Conservation (phyloP, 257 asterid genomes). For the Nicotiana tomentosiformis region DNA sequence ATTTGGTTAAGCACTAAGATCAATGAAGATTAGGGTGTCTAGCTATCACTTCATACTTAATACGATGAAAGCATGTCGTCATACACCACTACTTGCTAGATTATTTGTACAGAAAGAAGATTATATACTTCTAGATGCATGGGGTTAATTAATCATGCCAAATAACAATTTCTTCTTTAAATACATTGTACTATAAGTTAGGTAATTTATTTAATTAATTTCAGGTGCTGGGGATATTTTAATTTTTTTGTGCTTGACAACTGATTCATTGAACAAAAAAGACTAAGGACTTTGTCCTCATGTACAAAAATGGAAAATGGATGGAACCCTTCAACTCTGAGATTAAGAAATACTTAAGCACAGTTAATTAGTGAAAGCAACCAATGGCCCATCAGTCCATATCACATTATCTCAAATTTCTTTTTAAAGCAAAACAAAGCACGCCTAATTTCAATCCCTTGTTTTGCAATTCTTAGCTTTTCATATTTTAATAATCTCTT, state of each 20-base stretch:
- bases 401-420: slow-evolving; percentile 9
- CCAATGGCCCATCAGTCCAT: neutral
- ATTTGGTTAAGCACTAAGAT: slow-evolving; percentile 34
- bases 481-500: neutral
- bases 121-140: neutral
- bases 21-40: slow-evolving; percentile 12
- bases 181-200: neutral
- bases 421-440: slow-evolving; percentile 7
- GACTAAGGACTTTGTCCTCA: slow-evolving; percentile 15
- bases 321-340: neutral
- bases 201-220: no score
- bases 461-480: slow-evolving; percentile 7
- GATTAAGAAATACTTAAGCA: neutral
- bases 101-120: neutral
- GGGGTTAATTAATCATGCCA: neutral
- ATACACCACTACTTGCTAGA: neutral
- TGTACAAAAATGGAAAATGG: slow-evolving; percentile 15
- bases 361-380: slow-evolving; percentile 7
- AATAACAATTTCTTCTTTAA: neutral
- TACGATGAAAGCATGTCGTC: neutral
- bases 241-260: neutral
- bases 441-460: slow-evolving; percentile 5
- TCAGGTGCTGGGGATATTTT: neutral
- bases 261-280: slow-evolving; percentile 16
- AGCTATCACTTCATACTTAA: neutral